Evolutionary conservation across 106 monocot species (phyloP), one percentile per base, ranked within the genome.

Genomic region (Acorus gramineus): DNA sequence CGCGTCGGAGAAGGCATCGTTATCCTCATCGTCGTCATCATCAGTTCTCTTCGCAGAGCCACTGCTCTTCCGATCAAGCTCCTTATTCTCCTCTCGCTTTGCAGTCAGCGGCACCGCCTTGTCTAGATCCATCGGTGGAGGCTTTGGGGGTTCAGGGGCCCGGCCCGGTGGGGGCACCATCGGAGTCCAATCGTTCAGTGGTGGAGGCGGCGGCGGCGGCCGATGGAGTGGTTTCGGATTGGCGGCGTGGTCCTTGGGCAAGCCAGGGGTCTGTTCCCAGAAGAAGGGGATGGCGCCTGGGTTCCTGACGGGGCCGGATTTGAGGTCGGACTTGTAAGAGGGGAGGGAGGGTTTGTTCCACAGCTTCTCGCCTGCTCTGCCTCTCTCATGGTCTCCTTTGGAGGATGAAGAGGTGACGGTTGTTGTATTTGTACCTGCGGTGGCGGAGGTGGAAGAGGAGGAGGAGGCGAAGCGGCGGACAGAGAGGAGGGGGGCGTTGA

Each of bases 211-310:
- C n/a, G 61, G 55, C 5, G 11, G 46, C 42, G 8, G 70, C 46
- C 28, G 28, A 28, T 28, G 28, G 28, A 28, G 28, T 28, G 28
- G 28, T 28, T 28, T 28, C 28, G 28, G 28, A 28, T 28, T 1
- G 8, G n/a, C 7, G 43, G 67, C 46, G 13, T 58, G 56, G 45
- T 51, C 57, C 73, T 94, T 94, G 3, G 89, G 94, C 59, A 62
- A 78, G 8, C 89, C 94, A 3, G 94, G 86, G 3, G 67, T 45
- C 55, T 90, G 78, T 79, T 94, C 94, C 94, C 94, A 90, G 4
- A 61, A 66, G 57, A 94, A 94, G 43, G 89, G 94, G 49, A 94
- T 75, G 12, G 78, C 71, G 7, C 86, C 86, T 1, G 93, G 81
- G 28, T 73, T 73, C 7, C 60, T 54, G 12, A 86, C 77, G 2